A percentile compares a stretch with the other conserved stretches of the same genome.
Evolutionary conservation across 75 land plant genomes (phyloP).

Genomic region (Pinus albicaulis): DNA sequence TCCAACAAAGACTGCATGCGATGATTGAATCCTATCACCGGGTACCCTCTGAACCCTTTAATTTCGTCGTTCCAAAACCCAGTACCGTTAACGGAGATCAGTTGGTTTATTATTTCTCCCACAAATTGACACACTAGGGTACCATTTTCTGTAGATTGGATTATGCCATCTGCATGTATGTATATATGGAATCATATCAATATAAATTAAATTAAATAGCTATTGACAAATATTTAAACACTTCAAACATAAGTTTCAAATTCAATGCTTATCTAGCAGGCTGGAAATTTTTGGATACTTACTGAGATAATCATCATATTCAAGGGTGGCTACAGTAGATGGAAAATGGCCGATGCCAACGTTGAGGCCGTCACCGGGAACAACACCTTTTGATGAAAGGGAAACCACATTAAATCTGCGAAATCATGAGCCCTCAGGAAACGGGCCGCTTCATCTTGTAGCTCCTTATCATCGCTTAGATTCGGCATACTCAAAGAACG

Average conservation of each 20-base stretch:
- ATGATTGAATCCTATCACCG: background rate
- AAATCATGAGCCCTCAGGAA: constrained; percentile 13
- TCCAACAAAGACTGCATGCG: background rate
- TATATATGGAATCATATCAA: no score
- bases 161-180: no score
- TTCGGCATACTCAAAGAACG: constrained; percentile 15
- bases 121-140: no score
- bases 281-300: no score
- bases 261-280: no score
- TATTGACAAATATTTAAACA: no score
- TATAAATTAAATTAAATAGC: no score
- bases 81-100: no score
- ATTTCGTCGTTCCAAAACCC: background rate
- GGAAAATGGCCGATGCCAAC: background rate
- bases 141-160: no score
- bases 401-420: constrained; percentile 17
- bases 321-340: background rate
- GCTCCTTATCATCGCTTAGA: constrained; percentile 4
- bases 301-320: no score
- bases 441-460: constrained; percentile 3
- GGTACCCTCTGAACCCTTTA: background rate
- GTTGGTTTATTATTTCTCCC: no score
- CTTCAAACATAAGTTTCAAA: no score
- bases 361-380: constrained; percentile 24
- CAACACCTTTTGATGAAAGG: constrained; percentile 10